Evolutionary conservation across 78 protist genomes (phyloP).

Genomic region (Dictyostelium discoideum): dicty_2.7 NC_007089.4:1341501-1342000

Average conservation of each 20-base stretch:
- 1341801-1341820: background rate
- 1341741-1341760: background rate
- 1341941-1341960: background rate
- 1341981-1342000: background rate
- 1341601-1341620: background rate
- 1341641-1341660: slow-evolving; percentile 14
- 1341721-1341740: too few relatives aligned
- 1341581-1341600: background rate
- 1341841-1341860: too few relatives aligned
- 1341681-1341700: background rate
- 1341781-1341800: background rate
- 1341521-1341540: too few relatives aligned
- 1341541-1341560: background rate
- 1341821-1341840: background rate
- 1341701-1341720: slow-evolving; percentile 47
- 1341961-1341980: background rate
- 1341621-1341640: slow-evolving; percentile 25
- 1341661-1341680: slow-evolving; percentile 10
- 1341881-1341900: background rate
- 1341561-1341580: background rate
- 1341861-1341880: too few relatives aligned
- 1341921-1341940: background rate
- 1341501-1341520: background rate
- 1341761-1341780: too few relatives aligned
- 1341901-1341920: background rate